These are phyloP conservation scores for Talaromyces sp. DNA, from an alignment of 2,329 filamentous ascomycete genomes.

Conservation along the genomic window DNA sequence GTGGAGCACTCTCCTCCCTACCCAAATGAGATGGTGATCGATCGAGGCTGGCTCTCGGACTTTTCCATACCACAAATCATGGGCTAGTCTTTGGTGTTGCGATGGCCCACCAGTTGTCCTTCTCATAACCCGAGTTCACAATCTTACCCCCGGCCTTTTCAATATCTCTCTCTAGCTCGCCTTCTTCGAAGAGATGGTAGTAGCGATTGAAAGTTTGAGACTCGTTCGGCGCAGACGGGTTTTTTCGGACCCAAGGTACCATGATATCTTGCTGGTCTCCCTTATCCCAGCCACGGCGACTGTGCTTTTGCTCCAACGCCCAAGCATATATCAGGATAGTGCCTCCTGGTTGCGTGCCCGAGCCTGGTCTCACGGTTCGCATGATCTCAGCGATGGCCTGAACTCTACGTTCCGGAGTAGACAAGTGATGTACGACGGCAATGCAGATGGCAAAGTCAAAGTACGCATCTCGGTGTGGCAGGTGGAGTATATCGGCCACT, in stretches of 20 bases:
- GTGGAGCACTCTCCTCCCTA: no score
- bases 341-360: constrained; percentile 50
- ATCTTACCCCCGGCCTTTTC: constrained; percentile 72
- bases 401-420: constrained; percentile 71
- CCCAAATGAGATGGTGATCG: background rate
- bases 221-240: constrained; percentile 28
- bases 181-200: constrained; percentile 87
- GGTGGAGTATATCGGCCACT: constrained; percentile 79
- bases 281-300: constrained; percentile 85
- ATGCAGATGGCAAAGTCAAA: constrained; percentile 94
- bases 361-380: constrained; percentile 57
- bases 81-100: constrained; percentile 40
- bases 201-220: constrained; percentile 76
- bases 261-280: constrained; percentile 85
- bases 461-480: constrained; percentile 68
- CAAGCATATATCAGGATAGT: constrained; percentile 85
- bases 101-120: constrained; percentile 98
- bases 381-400: constrained; percentile 74
- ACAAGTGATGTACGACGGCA: constrained; percentile 91
- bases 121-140: constrained; percentile 84
- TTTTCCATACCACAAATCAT: constrained; percentile 11
- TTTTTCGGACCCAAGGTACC: constrained; percentile 86
- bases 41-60: constrained; percentile 37
- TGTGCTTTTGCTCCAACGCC: constrained; percentile 89
- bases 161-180: constrained; percentile 84